These are phyloP conservation scores for Rhamnella rubrinervis DNA, from an alignment of 331 rosid species.

Conservation along the genomic window DNA sequence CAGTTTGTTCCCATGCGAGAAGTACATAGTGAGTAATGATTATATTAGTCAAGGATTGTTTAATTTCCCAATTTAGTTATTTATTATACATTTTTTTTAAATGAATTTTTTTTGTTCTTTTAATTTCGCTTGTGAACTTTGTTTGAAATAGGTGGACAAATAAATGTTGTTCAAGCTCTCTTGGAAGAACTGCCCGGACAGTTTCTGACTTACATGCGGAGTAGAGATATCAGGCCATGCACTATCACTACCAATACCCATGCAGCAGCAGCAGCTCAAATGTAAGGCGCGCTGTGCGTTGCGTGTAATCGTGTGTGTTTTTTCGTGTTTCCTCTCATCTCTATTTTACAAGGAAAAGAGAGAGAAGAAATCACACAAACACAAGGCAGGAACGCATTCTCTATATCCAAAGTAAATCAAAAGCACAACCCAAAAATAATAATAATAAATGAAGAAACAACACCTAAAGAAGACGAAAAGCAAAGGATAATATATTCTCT, in stretches of 20 bases:
- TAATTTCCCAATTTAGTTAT: neutral
- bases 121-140: neutral
- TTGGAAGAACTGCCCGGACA: slow-evolving; percentile 83
- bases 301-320: too few species aligned
- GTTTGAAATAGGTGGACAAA: slow-evolving; percentile 45
- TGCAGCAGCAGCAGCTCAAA: slow-evolving; percentile 7
- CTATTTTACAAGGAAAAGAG: too few species aligned
- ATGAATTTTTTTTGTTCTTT: neutral
- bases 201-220: slow-evolving; percentile 65
- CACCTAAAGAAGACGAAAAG: too few species aligned
- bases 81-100: neutral
- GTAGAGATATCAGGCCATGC: slow-evolving; percentile 54
- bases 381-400: too few species aligned
- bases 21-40: slow-evolving; percentile 55
- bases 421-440: too few species aligned
- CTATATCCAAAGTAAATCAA: too few species aligned
- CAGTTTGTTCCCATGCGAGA: slow-evolving; percentile 86
- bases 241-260: slow-evolving; percentile 15
- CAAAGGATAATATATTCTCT: too few species aligned
- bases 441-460: too few species aligned
- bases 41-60: neutral
- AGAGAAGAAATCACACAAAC: too few species aligned
- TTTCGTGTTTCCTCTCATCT: too few species aligned
- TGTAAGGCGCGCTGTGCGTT: too few species aligned
- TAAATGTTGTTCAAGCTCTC: slow-evolving; percentile 66